Conservation (phyloP, 1,139 yeast genomes). For the Kluyveromyces sp. region DNA sequence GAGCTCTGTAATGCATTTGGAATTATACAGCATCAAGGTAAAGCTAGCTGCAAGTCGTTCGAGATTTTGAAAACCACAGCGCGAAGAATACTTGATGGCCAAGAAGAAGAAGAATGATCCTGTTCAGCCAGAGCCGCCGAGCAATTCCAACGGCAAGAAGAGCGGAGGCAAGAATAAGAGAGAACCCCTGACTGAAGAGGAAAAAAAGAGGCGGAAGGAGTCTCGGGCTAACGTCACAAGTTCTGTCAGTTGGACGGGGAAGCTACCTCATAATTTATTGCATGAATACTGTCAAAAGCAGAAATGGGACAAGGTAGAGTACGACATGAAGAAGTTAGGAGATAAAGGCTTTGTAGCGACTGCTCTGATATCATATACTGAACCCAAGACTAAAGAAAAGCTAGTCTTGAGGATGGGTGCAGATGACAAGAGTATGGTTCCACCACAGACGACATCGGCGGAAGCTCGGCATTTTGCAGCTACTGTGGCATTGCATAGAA, state of each 20-base stretch:
- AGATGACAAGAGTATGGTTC: constrained; percentile 37
- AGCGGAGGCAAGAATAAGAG: constrained; percentile 16
- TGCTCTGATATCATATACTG: constrained; percentile 58
- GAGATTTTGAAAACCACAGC: neutral
- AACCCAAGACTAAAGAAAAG: constrained; percentile 71
- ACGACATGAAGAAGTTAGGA: constrained; percentile 51
- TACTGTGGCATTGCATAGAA: constrained; percentile 73
- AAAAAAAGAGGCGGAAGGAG: constrained; percentile 12
- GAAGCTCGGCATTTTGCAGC: constrained; percentile 92
- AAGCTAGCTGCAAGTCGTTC: neutral
- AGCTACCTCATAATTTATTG: constrained; percentile 76
- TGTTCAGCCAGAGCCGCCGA: constrained; percentile 6
- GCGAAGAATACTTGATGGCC: constrained; percentile 12
- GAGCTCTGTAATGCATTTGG: no score
- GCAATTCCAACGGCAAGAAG: constrained; percentile 17
- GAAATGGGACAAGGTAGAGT: constrained; percentile 82
- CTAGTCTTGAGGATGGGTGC: constrained; percentile 49
- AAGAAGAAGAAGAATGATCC: constrained; percentile 14
- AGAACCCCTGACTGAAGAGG: constrained; percentile 2
- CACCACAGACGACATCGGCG: constrained; percentile 69
- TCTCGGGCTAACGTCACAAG: constrained; percentile 46
- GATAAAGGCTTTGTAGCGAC: constrained; percentile 56
- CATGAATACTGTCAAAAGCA: constrained; percentile 85
- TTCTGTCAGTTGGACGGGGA: constrained; percentile 83
- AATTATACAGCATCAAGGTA: no score